Evolutionary conservation across 2,329 filamentous ascomycete genomes (phyloP).

Genomic region (Hypoxylon sp.): DNA sequence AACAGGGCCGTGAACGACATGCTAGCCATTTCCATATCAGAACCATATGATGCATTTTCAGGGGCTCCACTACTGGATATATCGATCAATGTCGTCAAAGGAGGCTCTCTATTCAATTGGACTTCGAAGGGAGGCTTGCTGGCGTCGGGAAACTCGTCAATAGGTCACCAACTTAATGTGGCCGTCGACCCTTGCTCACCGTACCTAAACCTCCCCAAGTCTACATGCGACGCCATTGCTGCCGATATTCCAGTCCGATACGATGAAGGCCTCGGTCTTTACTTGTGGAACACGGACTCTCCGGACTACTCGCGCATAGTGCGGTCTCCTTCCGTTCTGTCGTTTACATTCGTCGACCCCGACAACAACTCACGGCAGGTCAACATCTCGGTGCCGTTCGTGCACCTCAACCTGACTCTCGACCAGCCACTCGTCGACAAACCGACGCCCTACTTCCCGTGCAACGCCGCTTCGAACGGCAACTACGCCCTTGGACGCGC

Average conservation of each 20-base stretch:
- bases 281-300: slow-evolving; percentile 48
- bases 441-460: slow-evolving; percentile 52
- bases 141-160: slow-evolving; percentile 32
- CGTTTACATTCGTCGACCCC: slow-evolving; percentile 46
- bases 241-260: slow-evolving; percentile 47
- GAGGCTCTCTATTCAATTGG: slow-evolving; percentile 48
- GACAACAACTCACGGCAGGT: slow-evolving; percentile 40
- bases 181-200: slow-evolving; percentile 44
- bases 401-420: slow-evolving; percentile 49
- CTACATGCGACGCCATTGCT: slow-evolving; percentile 50
- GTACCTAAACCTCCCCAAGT: slow-evolving; percentile 50
- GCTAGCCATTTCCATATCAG: slow-evolving; percentile 20
- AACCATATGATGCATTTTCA: slow-evolving; percentile 10
- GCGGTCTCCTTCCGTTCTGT: slow-evolving; percentile 48
- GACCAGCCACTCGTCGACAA: slow-evolving; percentile 44
- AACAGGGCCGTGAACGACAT: slow-evolving; percentile 44
- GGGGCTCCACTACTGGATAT: slow-evolving; percentile 47
- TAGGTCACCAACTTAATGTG: slow-evolving; percentile 35
- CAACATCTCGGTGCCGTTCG: slow-evolving; percentile 52
- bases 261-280: slow-evolving; percentile 45
- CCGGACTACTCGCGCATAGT: slow-evolving; percentile 45
- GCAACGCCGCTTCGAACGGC: slow-evolving; percentile 36
- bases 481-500: slow-evolving; percentile 49
- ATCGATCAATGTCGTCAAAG: slow-evolving; percentile 48
- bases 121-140: slow-evolving; percentile 34